phyloP scores from a whole-genome alignment of 2,329 filamentous ascomycete species.

The Diaporthe sp. region DNA sequence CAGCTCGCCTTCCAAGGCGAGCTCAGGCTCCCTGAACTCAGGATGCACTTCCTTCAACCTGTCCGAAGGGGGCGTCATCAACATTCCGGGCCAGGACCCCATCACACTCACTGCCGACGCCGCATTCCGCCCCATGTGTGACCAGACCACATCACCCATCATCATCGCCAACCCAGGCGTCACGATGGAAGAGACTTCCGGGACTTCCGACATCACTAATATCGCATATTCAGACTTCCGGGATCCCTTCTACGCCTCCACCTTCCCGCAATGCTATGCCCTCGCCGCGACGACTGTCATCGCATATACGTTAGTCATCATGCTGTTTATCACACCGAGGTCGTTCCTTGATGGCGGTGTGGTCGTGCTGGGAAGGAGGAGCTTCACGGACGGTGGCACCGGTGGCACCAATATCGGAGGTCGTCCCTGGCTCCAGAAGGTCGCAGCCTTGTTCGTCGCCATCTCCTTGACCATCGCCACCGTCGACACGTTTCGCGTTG shows the following conservation, averaged over 20 bases:
- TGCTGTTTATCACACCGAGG: conserved; percentile 93
- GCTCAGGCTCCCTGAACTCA: conserved; percentile 40
- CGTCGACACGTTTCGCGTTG: conserved; percentile 89
- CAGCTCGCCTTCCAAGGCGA: conserved; percentile 40
- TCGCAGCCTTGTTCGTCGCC: conserved; percentile 79
- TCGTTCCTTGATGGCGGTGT: conserved; percentile 91
- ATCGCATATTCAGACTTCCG: conserved; percentile 73
- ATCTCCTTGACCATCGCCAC: conserved; percentile 95
- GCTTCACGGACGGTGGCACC: conserved; percentile 86
- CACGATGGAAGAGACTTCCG: conserved; percentile 46
- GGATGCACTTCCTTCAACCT: conserved; percentile 51
- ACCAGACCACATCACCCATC: conserved; percentile 54
- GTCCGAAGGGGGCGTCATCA: conserved; percentile 60
- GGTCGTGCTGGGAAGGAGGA: conserved; percentile 83
- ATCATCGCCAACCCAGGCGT: conserved; percentile 59
- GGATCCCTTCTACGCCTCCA: conserved; percentile 94
- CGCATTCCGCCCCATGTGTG: conserved; percentile 72
- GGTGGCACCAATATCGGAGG: conserved; percentile 88
- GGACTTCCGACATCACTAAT: conserved; percentile 46
- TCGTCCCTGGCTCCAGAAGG: conserved; percentile 92
- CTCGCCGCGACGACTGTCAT: conserved; percentile 92
- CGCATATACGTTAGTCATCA: conserved; percentile 91
- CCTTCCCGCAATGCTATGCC: conserved; percentile 92
- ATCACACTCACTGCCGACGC: conserved; percentile 72
- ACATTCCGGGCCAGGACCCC: conserved; percentile 65